phyloP scores from a whole-genome alignment of 306 rosid species.

The Morella rubra region DNA sequence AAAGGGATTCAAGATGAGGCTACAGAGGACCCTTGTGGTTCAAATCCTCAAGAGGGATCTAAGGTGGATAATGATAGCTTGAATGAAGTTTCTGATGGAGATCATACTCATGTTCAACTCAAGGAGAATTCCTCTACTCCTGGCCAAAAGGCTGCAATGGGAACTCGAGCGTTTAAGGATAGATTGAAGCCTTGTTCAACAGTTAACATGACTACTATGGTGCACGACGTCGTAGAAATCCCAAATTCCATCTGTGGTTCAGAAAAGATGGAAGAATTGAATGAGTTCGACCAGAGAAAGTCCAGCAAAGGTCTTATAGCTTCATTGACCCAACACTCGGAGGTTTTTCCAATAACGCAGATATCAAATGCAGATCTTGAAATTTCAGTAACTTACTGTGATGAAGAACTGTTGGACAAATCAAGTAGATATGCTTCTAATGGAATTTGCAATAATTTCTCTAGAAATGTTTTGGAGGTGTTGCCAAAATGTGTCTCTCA shows the following conservation, averaged over 20 bases:
- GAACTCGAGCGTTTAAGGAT: constrained; percentile 30
- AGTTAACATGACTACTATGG: constrained; percentile 11
- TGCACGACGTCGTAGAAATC: constrained; percentile 29
- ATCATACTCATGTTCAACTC: constrained; percentile 30
- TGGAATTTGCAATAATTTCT: constrained; percentile 19
- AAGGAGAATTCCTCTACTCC: constrained; percentile 28
- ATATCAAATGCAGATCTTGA: constrained; percentile 36
- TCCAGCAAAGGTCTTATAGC: constrained; percentile 26
- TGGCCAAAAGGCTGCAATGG: constrained; percentile 39
- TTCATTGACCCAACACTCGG: constrained; percentile 27
- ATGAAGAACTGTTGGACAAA: constrained; percentile 38
- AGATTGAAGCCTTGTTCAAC: constrained; percentile 44
- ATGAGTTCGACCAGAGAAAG: constrained; percentile 31
- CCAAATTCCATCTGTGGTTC: constrained; percentile 29
- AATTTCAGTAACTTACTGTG: constrained; percentile 20
- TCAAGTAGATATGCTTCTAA: constrained; percentile 30
- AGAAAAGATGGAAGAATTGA: constrained; percentile 33
- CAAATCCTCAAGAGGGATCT: constrained; percentile 36
- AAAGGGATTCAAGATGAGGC: constrained; percentile 33
- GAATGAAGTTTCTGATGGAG: constrained; percentile 37
- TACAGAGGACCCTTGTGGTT: constrained; percentile 27
- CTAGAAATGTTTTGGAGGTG: constrained; percentile 21
- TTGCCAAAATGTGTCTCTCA: constrained; percentile 21
- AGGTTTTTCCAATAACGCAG: constrained; percentile 14
- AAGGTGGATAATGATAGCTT: constrained; percentile 26